A percentile compares a stretch with the other conserved stretches of the same genome.
phyloP scores from a whole-genome alignment of 306 rosid species.

The Senna siamea region DNA sequence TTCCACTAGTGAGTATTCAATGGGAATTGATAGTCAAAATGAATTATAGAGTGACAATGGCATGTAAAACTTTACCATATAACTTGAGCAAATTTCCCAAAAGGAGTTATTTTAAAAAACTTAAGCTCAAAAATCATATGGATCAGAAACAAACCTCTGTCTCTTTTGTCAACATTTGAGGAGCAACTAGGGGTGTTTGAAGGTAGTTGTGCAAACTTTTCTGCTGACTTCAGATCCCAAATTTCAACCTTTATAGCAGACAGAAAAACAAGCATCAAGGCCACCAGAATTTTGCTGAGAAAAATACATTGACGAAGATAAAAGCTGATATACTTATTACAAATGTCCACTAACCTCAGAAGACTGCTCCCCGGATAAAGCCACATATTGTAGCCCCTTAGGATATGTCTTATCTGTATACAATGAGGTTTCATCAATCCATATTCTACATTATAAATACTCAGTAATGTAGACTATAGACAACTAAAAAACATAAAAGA shows the following conservation, averaged over 20 bases:
- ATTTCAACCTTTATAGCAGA: constrained; percentile 74
- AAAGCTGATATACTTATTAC: constrained; percentile 34
- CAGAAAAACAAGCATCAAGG: constrained; percentile 32
- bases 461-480: constrained; percentile 11
- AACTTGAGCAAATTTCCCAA: constrained; percentile 17
- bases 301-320: constrained; percentile 16
- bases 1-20: not conserved
- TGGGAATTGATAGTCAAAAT: not conserved
- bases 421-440: constrained; percentile 37
- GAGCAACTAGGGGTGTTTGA: constrained; percentile 47
- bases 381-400: constrained; percentile 62
- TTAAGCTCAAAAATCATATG: constrained; percentile 24
- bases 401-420: constrained; percentile 41
- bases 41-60: constrained; percentile 3
- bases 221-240: constrained; percentile 88
- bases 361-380: constrained; percentile 81
- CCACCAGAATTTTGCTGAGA: constrained; percentile 1
- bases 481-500: constrained; percentile 30
- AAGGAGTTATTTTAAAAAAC: constrained; percentile 12
- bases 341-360: constrained; percentile 60
- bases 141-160: constrained; percentile 53
- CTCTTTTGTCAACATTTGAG: constrained; percentile 50
- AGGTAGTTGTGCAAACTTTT: constrained; percentile 64
- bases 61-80: not conserved
- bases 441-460: constrained; percentile 6